Evolutionary conservation across 140 eudicot genomes (phyloP), one percentile per base, ranked within the genome.

Genomic region (Senecio squalidus): DNA sequence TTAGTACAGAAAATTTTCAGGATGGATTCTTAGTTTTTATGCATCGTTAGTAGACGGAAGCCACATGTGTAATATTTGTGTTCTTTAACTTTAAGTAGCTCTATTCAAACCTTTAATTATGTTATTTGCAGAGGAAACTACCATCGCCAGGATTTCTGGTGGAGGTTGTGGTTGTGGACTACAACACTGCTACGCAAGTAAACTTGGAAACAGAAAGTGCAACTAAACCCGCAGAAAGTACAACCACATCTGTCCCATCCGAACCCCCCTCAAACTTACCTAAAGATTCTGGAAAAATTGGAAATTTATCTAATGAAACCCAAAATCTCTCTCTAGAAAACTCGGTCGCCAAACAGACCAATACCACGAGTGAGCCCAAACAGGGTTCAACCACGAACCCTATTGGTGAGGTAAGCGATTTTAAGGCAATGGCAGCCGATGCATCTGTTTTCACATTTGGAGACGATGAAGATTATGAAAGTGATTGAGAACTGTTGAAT

Each of bases 351-450:
- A 67, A 55, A 45, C 64, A 67, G 55, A 30, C 26, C 1, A 33
- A 39, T 13, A 27, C 53, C 17, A 38, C 54, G 6, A 13, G 40
- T 26, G 72, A 28, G 64, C 46, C 47, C 26, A 52, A 52, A 38
- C 51, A 50, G 40, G 50, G 28, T 10, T 10, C 41, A 55, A 62
- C 43, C 11, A 4, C 45, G 2, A 66, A 46, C 61, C 47, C 64
- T 14, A 14, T 55, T 41, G 86, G 79, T 23, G 94, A 77, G 76
- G 94, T 80, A 23, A 90, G 97, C 41, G 95, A 90, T 24, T 90
- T 90, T 56, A 90, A 90, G 84, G 95, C 78, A 13, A 81, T 90
- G 95, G 95, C 95, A n/a, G 97, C 97, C 6, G 97, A 90, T 83
- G 94, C 97, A 17, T 90, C 97, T 10, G 91, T 90, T 11, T 90